Conservation (phyloP, 352 stramenopile species). For the Phytophthora europaea region DNA sequence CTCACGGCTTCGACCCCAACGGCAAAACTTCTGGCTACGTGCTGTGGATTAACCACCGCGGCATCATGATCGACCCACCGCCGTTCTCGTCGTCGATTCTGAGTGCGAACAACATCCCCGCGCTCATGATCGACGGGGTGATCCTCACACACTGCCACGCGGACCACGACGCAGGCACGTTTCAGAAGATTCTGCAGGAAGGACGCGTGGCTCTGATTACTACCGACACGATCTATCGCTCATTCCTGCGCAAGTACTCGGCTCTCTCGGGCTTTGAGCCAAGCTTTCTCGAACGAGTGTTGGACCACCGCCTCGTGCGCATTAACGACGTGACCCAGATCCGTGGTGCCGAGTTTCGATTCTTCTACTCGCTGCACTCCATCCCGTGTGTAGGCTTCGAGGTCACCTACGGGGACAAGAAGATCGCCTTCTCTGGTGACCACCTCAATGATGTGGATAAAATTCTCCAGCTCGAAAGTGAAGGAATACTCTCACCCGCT, state of each 20-base stretch:
- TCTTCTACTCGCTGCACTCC: conserved; percentile 97
- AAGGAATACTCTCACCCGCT: conserved; percentile 90
- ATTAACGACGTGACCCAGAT: conserved; percentile 96
- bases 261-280: conserved; percentile 94
- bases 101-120: conserved; percentile 89
- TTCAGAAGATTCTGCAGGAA: conserved; percentile 97
- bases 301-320: conserved; percentile 92
- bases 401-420: conserved; percentile 93
- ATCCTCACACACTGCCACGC: conserved; percentile 98
- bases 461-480: conserved; percentile 78
- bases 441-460: conserved; percentile 96
- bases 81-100: conserved; percentile 92
- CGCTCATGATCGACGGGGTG: conserved; percentile 96
- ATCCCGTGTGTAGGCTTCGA: conserved; percentile 97
- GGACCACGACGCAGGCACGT: conserved; percentile 97
- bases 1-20: conserved; percentile 96
- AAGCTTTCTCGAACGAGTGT: conserved; percentile 92
- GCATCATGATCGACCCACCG: conserved; percentile 98
- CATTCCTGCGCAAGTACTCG: conserved; percentile 97
- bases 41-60: conserved; percentile 97
- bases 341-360: conserved; percentile 95
- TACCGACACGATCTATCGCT: conserved; percentile 97
- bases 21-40: conserved; percentile 96
- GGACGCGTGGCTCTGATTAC: conserved; percentile 96
- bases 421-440: conserved; percentile 97